Base-by-base conservation (phyloP, 805 yeast genomes). In the Jamesozyma hellenica region DNA sequence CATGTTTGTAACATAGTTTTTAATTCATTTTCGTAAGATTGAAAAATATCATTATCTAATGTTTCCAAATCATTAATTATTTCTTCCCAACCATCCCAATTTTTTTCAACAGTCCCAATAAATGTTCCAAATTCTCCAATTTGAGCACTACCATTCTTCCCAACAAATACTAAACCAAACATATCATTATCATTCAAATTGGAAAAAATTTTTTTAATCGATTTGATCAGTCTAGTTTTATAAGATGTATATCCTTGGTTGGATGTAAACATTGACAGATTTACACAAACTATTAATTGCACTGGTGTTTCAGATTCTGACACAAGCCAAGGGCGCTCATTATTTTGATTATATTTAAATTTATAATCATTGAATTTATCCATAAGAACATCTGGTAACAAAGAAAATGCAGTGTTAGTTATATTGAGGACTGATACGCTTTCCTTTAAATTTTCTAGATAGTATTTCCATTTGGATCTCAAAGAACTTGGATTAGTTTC, bases 31-130 rank as follows among this genome's bases (percentile, higher is more conserved):
- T 47, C 45, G 3, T 44, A 44, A 21, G 45, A 42, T 14, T 32
- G 35, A 23, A 57, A 57, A 7, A 52, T 34, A 7, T 43, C 35
- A 11, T 46, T 38, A 9, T 39, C 35, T 26, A 42, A 44, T 1
- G 66, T 59, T 29, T 57, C 49, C 8, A 72, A 42, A 9, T 60
- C 66, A n/a, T 58, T 54, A 18, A 71, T 48, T 17, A 72, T 48
- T 4, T 64, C 65, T 27, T 60, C 60, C 75, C 78, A 72, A 1
- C 75, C 75, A 11, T 60, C 55, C 78, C 78, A 74, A 4, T 47
- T 46, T 12, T 64, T 54, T 14, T 58, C 53, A 0, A 67, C 63
- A 50, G 71, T 66, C 3, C 79, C 79, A 32, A 70, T 56, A 45
- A 66, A 74, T 1, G 72, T 64, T 0, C 74, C 71, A 26, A 48